These are phyloP conservation scores for Podospora pseudopauciseta DNA, from an alignment of 495 filamentous ascomycete species.

Conservation along the genomic window DNA sequence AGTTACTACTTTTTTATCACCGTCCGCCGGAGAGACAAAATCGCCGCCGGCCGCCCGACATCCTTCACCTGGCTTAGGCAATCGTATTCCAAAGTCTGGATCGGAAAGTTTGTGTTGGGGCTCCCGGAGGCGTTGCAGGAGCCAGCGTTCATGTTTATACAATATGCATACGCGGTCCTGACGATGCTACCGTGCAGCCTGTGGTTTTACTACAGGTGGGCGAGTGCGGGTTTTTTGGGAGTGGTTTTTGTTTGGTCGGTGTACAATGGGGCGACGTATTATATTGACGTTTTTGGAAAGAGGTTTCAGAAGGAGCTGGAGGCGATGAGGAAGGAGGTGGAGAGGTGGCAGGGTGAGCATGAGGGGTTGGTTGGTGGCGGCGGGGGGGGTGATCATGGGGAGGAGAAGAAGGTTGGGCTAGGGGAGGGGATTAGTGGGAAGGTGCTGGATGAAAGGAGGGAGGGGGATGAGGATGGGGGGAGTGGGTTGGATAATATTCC, in stretches of 20 bases:
- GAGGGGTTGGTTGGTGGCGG: conserved; percentile 25
- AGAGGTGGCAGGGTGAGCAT: conserved; percentile 72
- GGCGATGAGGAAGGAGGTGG: conserved; percentile 81
- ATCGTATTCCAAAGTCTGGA: conserved; percentile 81
- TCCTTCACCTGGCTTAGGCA: conserved; percentile 96
- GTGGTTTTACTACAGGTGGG: conserved; percentile 90
- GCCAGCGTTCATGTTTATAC: conserved; percentile 90
- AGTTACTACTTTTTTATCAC: conserved; percentile 91
- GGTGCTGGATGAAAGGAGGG: conserved; percentile 17
- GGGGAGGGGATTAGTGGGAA: conserved; percentile 18
- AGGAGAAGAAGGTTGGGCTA: conserved; percentile 22
- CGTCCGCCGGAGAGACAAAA: conserved; percentile 85
- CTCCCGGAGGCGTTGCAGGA: conserved; percentile 77
- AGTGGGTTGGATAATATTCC: conserved; percentile 54
- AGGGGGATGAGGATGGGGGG: conserved; percentile 15
- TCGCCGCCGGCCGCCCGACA: conserved; percentile 90
- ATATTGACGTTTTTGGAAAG: conserved; percentile 95
- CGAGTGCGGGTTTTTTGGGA: conserved; percentile 70
- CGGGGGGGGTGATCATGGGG: conserved; percentile 31
- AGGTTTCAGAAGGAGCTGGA: conserved; percentile 96
- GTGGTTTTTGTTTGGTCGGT: conserved; percentile 85
- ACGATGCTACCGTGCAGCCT: conserved; percentile 93
- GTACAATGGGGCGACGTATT: conserved; percentile 93
- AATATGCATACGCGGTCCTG: conserved; percentile 82
- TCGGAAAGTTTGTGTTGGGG: conserved; percentile 77